Evolutionary conservation across 257 asterid species (phyloP).

Genomic region (Schizonepeta tenuifolia): DNA sequence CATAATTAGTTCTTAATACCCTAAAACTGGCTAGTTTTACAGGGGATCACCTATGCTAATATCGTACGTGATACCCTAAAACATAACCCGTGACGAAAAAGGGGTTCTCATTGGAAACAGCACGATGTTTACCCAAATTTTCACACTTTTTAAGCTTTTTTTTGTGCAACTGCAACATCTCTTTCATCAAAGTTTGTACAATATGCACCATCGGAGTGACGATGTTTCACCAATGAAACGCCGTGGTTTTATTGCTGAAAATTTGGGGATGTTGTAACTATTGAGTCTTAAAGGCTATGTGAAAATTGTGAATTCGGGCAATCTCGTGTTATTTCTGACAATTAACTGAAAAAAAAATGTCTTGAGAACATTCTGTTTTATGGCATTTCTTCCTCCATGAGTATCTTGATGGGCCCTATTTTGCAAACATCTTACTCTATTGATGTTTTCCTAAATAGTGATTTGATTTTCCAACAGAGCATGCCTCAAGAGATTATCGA

Average conservation of each 20-base stretch:
- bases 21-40: neutral
- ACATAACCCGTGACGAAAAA: neutral
- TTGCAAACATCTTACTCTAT: neutral
- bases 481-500: slow-evolving; percentile 84
- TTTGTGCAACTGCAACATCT: no score
- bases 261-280: neutral
- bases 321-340: no score
- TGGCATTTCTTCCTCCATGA: neutral
- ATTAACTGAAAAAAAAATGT: no score
- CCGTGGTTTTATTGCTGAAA: no score
- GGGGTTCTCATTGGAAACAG: no score
- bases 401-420: neutral
- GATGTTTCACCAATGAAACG: no score
- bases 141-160: no score
- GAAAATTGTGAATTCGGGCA: no score
- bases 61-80: neutral
- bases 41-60: neutral
- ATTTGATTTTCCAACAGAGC: slow-evolving; percentile 57
- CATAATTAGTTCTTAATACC: neutral
- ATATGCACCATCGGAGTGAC: no score
- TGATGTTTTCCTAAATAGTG: neutral
- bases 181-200: no score
- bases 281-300: no score
- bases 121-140: no score
- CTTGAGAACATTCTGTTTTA: neutral